Evolutionary conservation across 139 green algal genomes (phyloP).

Genomic region (Chlamydomonas urium): DNA sequence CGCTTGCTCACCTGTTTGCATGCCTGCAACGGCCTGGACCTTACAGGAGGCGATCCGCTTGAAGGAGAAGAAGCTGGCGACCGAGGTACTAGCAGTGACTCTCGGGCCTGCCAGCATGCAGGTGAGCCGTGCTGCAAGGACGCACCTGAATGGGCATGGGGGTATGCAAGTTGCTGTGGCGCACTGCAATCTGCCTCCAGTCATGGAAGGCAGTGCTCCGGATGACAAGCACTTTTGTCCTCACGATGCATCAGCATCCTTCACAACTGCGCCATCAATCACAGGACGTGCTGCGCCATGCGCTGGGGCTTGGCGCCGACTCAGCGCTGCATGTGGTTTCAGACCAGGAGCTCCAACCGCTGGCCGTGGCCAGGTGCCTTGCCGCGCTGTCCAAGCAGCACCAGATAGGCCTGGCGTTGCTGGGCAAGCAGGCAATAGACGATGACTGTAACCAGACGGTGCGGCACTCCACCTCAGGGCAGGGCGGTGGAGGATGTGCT

Average conservation of each 20-base stretch:
- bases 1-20: no score
- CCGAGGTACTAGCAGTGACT: slow-evolving; percentile 82
- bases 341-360: slow-evolving; percentile 54
- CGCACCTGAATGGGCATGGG: no score
- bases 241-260: no score
- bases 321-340: slow-evolving; percentile 70
- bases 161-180: no score
- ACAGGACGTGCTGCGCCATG: slow-evolving; percentile 83
- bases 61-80: slow-evolving; percentile 65
- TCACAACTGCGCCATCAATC: no score
- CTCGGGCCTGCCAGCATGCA: slow-evolving; percentile 69
- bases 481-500: background rate
- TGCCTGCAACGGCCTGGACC: background rate
- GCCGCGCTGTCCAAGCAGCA: slow-evolving; percentile 60
- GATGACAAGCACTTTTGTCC: no score
- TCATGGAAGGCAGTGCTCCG: no score
- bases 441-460: slow-evolving; percentile 86
- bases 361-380: slow-evolving; percentile 78
- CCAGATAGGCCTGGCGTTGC: slow-evolving; percentile 56
- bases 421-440: slow-evolving; percentile 96
- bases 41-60: slow-evolving; percentile 82
- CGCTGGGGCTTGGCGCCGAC: slow-evolving; percentile 89
- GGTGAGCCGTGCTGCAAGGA: slow-evolving; percentile 34
- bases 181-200: no score
- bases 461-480: slow-evolving; percentile 3